These are phyloP conservation scores for Elsinoe ampelina DNA, from an alignment of 2,329 filamentous ascomycete genomes.

Conservation along the genomic window DNA sequence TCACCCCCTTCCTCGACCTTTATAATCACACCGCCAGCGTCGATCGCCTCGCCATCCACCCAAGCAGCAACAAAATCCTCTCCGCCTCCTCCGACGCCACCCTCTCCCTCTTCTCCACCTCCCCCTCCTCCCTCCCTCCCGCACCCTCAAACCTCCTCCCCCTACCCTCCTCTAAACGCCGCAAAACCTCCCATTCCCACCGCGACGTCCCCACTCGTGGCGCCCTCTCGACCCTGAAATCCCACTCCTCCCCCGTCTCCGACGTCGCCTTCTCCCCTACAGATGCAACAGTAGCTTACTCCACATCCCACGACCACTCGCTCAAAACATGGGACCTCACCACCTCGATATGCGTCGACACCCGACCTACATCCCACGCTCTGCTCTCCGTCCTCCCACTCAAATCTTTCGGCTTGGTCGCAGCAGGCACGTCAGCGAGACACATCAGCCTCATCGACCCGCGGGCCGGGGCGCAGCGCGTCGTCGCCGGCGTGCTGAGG, in stretches of 20 bases:
- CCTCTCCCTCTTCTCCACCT: conserved; percentile 81
- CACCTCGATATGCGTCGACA: conserved; percentile 68
- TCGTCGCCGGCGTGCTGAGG: conserved; percentile 80
- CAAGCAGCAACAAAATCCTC: conserved; percentile 65
- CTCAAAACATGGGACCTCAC: conserved; percentile 85
- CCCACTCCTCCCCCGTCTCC: conserved; percentile 65
- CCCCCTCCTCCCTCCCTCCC: conserved; percentile 63
- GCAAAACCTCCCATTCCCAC: conserved; percentile 47
- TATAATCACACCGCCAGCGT: conserved; percentile 72
- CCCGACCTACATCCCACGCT: conserved; percentile 72
- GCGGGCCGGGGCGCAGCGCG: conserved; percentile 62
- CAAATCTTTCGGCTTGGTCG: conserved; percentile 52
- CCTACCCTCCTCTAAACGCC: conserved; percentile 59
- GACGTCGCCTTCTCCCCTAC: conserved; percentile 75
- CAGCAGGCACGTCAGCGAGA: conserved; percentile 71
- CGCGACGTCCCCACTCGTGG: conserved; percentile 61
- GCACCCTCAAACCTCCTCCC: conserved; percentile 63
- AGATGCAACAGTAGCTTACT: conserved; percentile 84
- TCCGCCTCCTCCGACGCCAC: conserved; percentile 76
- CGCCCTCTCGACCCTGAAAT: conserved; percentile 61
- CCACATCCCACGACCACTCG: conserved; percentile 81
- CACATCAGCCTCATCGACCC: conserved; percentile 93
- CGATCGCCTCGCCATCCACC: conserved; percentile 65
- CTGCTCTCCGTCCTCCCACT: conserved; percentile 72
- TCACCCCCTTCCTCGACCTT: conserved; percentile 69